A percentile compares a stretch with the other conserved stretches of the same genome.
phyloP scores from a whole-genome alignment of 305 asterid genomes.

The Fraxinus dipetala region DNA sequence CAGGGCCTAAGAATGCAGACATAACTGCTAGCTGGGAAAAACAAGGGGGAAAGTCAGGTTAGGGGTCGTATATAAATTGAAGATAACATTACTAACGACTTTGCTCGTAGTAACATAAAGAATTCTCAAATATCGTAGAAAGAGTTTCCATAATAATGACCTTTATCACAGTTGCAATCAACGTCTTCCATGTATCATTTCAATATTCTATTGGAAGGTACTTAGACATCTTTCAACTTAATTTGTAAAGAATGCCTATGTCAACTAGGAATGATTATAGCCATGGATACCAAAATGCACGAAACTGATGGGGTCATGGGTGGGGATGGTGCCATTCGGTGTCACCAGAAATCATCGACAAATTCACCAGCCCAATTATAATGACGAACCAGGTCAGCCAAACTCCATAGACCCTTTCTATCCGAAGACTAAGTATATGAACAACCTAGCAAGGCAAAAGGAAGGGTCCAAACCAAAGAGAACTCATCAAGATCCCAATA shows the following conservation, averaged over 20 bases:
- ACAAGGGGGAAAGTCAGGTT: neutral
- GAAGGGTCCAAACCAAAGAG: neutral
- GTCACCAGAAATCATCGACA: neutral
- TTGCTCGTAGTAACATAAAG: neutral
- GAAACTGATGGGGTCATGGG: neutral
- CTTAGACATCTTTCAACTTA: neutral
- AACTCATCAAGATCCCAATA: neutral
- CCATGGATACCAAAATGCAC: neutral
- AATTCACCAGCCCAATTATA: neutral
- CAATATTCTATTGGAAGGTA: neutral
- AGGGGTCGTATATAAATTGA: neutral
- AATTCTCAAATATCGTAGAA: neutral
- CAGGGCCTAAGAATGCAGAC: constrained; percentile 96
- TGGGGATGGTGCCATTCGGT: neutral
- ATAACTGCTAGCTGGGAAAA: constrained; percentile 74
- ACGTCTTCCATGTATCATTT: neutral
- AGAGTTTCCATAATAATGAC: neutral
- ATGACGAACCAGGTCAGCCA: neutral
- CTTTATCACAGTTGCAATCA: neutral
- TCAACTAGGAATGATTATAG: neutral
- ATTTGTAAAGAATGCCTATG: neutral
- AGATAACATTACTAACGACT: neutral
- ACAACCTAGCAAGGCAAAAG: neutral
- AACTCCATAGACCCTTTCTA: neutral
- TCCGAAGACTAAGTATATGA: neutral